Evolutionary conservation across 257 asterid genomes (phyloP), one percentile per base, ranked within the genome.

Genomic region (Nicotiana sylvestris): DNA sequence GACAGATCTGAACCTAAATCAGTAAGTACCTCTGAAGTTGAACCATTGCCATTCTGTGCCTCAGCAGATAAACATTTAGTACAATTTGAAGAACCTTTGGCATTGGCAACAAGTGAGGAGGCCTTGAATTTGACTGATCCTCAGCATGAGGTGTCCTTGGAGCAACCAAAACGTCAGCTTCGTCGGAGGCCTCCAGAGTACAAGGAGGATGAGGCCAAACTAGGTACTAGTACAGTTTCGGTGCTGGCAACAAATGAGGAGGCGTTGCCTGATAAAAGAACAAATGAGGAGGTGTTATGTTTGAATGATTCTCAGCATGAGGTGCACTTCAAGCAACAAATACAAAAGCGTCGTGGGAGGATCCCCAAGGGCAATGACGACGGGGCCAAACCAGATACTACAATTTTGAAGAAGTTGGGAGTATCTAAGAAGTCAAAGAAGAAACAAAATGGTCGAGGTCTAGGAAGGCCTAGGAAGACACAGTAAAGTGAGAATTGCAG

Each of bases 281-380:
- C 25, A 30, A 46, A 49, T 16, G 64, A 55, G 11, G 77, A 43
- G 33, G 39, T 65, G 18, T 29, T 12, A 13, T 27, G 70, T 29
- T 65, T 16, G 46, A 33, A 35, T 46, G 53, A 66, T 69, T 35
- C 82, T 30, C 56, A 70, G 57, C n/a, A 32, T 58, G 82, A 37
- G 80, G 57, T 43, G 72, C 84, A n/a, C 29, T 33, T 80, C 55
- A 62, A 77, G 56, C 43, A 70, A 79, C 72, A 68, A 9, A 18
- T 30, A 74, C 60, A 61, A 15, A 61, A 77, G 25, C 33, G 13
- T 27, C 76, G 29, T n/a, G 87, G 91, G 51, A 58, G 85, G 66
- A 82, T 76, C 56, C 85, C 84, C 25, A 81, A 74, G 80, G 25
- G 33, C 67, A 61, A 61, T 13, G 67, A 60, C 10, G 65, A 46